Evolutionary conservation across 129 eudicot species (phyloP).

Genomic region (Artemisia tridentata): DNA sequence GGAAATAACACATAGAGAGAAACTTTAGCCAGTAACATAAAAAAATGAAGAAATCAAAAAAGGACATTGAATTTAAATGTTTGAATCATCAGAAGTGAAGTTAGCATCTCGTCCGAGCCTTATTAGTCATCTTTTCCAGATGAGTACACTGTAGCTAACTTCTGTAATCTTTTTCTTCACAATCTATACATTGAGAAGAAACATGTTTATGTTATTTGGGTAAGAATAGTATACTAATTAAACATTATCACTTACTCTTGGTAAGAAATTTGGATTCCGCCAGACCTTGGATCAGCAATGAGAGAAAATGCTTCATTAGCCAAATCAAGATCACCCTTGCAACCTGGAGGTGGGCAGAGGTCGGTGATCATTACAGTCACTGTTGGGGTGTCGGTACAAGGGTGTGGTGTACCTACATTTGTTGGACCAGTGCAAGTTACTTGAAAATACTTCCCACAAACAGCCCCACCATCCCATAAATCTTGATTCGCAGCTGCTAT

Average conservation of each 20-base stretch:
- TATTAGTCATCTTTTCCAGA: neutral
- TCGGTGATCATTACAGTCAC: constrained; percentile 17
- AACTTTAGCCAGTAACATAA: neutral
- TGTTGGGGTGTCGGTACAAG: constrained; percentile 10
- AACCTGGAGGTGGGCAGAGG: constrained; percentile 13
- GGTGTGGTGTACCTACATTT: constrained; percentile 12
- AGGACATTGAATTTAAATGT: neutral
- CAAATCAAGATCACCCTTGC: constrained; percentile 14
- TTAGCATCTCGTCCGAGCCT: neutral
- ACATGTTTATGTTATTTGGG: neutral
- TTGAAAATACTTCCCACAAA: constrained; percentile 11
- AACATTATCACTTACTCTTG: neutral
- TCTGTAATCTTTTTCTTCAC: neutral
- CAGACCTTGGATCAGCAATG: constrained; percentile 9
- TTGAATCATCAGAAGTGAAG: neutral
- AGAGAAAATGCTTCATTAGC: constrained; percentile 11
- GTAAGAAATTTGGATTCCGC: constrained; percentile 9
- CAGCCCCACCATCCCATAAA: constrained; percentile 7
- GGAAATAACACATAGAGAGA: neutral
- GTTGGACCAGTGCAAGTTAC: constrained; percentile 11
- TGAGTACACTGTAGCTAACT: neutral
- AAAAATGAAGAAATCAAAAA: neutral
- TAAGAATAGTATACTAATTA: neutral
- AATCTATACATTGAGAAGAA: neutral
- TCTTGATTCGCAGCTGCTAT: constrained; percentile 6